phyloP scores from a whole-genome alignment of 2,329 filamentous ascomycete species.

The Xylaria sp. region DNA sequence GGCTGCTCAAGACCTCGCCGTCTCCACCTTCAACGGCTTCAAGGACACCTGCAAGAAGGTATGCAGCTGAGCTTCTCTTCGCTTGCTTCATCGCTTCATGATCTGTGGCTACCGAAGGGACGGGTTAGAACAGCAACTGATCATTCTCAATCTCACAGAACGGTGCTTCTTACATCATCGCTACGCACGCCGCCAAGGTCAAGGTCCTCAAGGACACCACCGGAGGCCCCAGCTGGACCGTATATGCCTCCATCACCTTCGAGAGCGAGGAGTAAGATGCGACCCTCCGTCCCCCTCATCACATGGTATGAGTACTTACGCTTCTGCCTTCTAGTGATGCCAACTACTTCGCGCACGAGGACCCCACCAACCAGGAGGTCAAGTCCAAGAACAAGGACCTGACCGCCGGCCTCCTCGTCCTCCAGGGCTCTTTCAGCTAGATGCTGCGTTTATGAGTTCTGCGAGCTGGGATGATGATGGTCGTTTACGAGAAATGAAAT shows the following conservation, averaged over 20 bases:
- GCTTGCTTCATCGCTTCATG: background rate
- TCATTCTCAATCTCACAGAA: constrained; percentile 12
- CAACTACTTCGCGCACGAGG: constrained; percentile 26
- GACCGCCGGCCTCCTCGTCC: constrained; percentile 12
- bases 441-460: background rate
- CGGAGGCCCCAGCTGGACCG: constrained; percentile 10
- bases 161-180: constrained; percentile 25
- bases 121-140: background rate
- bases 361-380: constrained; percentile 25
- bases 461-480: background rate
- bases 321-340: constrained; percentile 15
- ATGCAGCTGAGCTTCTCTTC: background rate
- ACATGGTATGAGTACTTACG: background rate
- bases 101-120: background rate
- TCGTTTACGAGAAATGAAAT: constrained; percentile 17
- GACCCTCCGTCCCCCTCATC: background rate
- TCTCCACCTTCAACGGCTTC: constrained; percentile 26
- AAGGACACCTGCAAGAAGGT: constrained; percentile 24
- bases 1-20: constrained; percentile 19
- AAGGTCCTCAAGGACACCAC: constrained; percentile 26
- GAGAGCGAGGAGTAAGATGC: constrained; percentile 22
- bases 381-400: constrained; percentile 19
- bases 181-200: constrained; percentile 19
- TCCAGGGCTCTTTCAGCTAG: constrained; percentile 24
- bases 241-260: constrained; percentile 27